A percentile compares a stretch with the other conserved stretches of the same genome.
Conservation (phyloP, 208 protist species). For the Blastocrithidia nonstop region DNA sequence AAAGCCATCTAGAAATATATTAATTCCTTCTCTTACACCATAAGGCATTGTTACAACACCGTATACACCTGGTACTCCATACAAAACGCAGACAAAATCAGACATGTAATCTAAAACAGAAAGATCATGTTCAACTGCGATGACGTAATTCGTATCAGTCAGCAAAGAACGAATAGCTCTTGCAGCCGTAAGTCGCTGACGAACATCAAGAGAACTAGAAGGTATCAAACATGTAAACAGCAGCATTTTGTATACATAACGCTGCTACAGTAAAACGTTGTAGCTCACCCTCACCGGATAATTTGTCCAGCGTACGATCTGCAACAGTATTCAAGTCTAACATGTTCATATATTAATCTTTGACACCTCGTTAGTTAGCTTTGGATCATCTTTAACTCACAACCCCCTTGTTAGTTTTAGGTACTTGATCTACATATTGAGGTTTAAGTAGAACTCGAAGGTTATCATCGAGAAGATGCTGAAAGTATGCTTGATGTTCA, state of each 20-base stretch:
- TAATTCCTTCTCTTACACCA: slow-evolving; percentile 99
- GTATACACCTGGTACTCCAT: slow-evolving; percentile 98
- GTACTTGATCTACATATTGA: slow-evolving; percentile 99
- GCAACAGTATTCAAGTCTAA: slow-evolving; percentile 91
- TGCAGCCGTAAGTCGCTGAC: slow-evolving; percentile 97
- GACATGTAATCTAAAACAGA: slow-evolving; percentile 99
- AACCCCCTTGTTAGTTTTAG: slow-evolving; percentile 91
- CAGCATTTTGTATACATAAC: slow-evolving; percentile 76
- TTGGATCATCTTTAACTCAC: slow-evolving; percentile 87
- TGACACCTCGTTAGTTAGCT: slow-evolving; percentile 81
- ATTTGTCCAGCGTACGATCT: slow-evolving; percentile 87
- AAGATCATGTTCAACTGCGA: slow-evolving; percentile 99
- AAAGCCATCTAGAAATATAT: slow-evolving; percentile 99
- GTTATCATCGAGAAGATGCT: slow-evolving; percentile 95
- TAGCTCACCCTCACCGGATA: slow-evolving; percentile 99
- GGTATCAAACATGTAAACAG: slow-evolving; percentile 99
- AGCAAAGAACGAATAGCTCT: slow-evolving; percentile 93
- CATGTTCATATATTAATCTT: slow-evolving; percentile 65
- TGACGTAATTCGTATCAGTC: slow-evolving; percentile 90
- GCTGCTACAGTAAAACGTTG: slow-evolving; percentile 99
- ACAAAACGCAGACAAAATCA: slow-evolving; percentile 99
- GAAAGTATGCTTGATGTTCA: slow-evolving; percentile 99
- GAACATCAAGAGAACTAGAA: slow-evolving; percentile 99
- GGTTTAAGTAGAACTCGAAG: slow-evolving; percentile 97
- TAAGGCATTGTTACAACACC: slow-evolving; percentile 99